These are phyloP conservation scores for Apiospora sp. DNA, from an alignment of 2,329 filamentous ascomycete species.

Conservation along the genomic window DNA sequence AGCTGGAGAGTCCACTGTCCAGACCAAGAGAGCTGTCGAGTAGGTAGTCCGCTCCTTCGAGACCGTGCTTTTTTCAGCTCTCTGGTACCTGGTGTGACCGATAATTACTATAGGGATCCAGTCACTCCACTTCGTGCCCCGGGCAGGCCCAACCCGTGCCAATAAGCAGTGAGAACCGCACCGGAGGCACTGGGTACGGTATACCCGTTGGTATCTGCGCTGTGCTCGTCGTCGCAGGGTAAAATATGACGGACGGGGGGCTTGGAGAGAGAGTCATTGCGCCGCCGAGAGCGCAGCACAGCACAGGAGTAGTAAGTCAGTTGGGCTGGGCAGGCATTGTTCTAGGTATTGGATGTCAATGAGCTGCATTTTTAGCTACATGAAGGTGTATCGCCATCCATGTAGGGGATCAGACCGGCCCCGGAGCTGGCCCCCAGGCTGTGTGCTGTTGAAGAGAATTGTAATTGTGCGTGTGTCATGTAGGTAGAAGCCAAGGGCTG, in stretches of 20 bases:
- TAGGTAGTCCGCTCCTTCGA: not conserved
- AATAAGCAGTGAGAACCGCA: not conserved
- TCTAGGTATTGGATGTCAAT: not conserved
- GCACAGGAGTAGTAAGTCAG: not conserved
- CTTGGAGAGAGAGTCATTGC: not conserved
- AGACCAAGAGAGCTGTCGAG: not conserved
- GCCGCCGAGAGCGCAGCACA: not conserved
- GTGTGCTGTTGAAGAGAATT: not conserved
- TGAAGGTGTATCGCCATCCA: not conserved
- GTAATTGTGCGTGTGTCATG: not conserved
- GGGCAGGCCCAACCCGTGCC: constrained; percentile 11
- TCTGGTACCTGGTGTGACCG: not conserved
- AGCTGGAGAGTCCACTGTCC: not conserved
- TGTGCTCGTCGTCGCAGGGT: constrained; percentile 1
- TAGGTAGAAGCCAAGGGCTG: constrained; percentile 11
- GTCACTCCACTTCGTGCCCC: not conserved
- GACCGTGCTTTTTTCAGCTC: constrained; percentile 16
- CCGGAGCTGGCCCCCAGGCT: not conserved
- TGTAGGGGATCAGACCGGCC: not conserved
- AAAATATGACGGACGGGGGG: constrained; percentile 5
- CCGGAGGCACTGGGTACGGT: not conserved
- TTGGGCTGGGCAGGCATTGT: too few relatives aligned
- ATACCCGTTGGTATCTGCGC: constrained; percentile 1
- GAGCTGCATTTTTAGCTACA: not conserved
- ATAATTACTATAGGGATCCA: constrained; percentile 20